A percentile compares a stretch with the other conserved stretches of the same genome.
Conservation (phyloP, 768 basidiomycete genomes). For the Lactifluus subvellereus region DNA sequence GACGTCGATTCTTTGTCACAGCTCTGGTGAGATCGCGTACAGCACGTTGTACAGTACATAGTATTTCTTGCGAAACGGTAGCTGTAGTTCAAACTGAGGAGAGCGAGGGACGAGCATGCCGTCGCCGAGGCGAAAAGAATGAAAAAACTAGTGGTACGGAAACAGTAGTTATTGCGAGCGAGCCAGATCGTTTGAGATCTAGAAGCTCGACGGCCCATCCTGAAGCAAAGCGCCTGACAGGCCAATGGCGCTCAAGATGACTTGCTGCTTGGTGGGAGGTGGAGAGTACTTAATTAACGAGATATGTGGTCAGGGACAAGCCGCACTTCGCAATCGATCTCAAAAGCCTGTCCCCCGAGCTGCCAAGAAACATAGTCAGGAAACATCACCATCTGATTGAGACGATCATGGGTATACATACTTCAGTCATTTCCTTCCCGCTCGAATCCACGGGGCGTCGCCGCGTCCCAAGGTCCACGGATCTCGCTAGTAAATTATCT, state of each 20-base stretch:
- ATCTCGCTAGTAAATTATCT: slow-evolving; percentile 58
- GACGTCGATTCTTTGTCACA: slow-evolving; percentile 51
- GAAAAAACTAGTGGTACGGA: slow-evolving; percentile 13
- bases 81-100: slow-evolving; percentile 57
- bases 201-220: slow-evolving; percentile 50
- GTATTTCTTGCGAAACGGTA: slow-evolving; percentile 48
- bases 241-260: slow-evolving; percentile 52
- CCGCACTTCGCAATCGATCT: slow-evolving; percentile 61
- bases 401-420: neutral
- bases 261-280: slow-evolving; percentile 34
- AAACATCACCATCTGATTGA: neutral
- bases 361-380: neutral
- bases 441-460: slow-evolving; percentile 43
- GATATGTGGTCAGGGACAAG: too few relatives aligned
- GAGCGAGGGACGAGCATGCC: slow-evolving; percentile 28
- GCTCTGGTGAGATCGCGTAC: slow-evolving; percentile 41
- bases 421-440: neutral
- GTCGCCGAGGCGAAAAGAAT: too few relatives aligned
- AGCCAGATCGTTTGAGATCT: slow-evolving; percentile 47
- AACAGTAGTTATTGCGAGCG: slow-evolving; percentile 46
- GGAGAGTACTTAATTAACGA: neutral
- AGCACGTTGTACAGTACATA: slow-evolving; percentile 43
- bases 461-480: slow-evolving; percentile 87
- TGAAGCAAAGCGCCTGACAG: slow-evolving; percentile 50
- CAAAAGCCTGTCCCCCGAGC: slow-evolving; percentile 31